Evolutionary conservation across 345 rosid genomes (phyloP).

Genomic region (Eucalyptus sp.): DNA sequence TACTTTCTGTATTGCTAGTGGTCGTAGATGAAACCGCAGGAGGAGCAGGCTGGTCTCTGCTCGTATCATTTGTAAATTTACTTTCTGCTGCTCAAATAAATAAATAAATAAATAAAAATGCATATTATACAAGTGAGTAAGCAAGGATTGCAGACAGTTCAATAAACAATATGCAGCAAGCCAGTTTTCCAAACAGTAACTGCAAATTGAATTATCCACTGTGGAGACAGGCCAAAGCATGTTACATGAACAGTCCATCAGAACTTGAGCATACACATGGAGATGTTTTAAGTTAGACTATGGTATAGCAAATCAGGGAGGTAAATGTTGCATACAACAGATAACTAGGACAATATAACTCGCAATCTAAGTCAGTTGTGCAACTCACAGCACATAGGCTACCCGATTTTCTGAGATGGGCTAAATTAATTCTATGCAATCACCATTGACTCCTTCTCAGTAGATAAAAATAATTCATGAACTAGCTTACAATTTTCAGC

Average conservation of each 20-base stretch:
- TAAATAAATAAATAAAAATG: neutral
- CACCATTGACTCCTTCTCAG: neutral
- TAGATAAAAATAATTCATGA: neutral
- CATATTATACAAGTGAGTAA: neutral
- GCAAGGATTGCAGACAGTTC: neutral
- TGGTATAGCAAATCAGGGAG: neutral
- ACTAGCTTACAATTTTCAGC: neutral
- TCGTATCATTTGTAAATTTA: constrained; percentile 59
- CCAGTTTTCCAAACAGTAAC: neutral
- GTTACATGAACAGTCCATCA: neutral
- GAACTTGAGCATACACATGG: neutral
- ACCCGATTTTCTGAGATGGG: neutral
- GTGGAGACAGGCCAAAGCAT: neutral
- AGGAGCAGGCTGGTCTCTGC: constrained; percentile 60
- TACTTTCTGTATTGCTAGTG: constrained; percentile 75
- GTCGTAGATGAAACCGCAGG: constrained; percentile 58
- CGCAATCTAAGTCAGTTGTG: neutral
- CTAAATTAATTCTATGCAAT: neutral
- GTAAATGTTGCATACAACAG: neutral
- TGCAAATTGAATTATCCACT: neutral
- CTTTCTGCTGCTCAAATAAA: constrained; percentile 29
- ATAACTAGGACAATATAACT: neutral
- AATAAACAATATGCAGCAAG: neutral
- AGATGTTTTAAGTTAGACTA: neutral
- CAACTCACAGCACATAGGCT: neutral